phyloP scores from a whole-genome alignment of 768 basidiomycete genomes.

The Botryobasidium botryosum region DNA sequence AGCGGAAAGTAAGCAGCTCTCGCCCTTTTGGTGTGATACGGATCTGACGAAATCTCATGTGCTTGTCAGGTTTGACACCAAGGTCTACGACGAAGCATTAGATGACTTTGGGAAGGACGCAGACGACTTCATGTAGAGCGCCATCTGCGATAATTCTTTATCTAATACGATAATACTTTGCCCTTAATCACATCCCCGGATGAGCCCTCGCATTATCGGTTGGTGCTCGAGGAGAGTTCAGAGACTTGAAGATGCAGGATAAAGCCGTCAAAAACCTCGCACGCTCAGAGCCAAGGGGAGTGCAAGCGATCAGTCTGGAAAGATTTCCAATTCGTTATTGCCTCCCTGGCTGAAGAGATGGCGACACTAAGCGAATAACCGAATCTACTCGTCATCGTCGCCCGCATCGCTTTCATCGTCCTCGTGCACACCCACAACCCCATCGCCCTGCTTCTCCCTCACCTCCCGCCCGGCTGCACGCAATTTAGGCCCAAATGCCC shows the following conservation, averaged over 20 bases:
- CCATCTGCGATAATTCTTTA: too few species aligned
- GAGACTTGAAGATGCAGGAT: too few species aligned
- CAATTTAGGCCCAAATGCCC: slow-evolving; percentile 67
- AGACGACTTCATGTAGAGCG: slow-evolving; percentile 96
- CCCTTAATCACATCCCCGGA: neutral
- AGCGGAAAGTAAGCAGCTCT: slow-evolving; percentile 35
- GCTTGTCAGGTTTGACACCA: slow-evolving; percentile 50
- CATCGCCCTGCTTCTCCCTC: slow-evolving; percentile 34
- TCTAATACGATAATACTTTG: neutral
- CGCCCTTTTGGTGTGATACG: neutral
- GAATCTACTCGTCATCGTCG: slow-evolving; percentile 8
- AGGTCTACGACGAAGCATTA: slow-evolving; percentile 69
- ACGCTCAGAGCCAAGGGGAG: too few species aligned
- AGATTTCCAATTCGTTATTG: too few species aligned
- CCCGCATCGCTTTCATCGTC: slow-evolving; percentile 34
- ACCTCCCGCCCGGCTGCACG: slow-evolving; percentile 49
- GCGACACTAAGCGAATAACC: too few species aligned
- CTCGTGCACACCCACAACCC: slow-evolving; percentile 44
- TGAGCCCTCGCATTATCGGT: neutral
- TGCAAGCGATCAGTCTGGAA: too few species aligned
- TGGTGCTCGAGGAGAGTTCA: too few species aligned
- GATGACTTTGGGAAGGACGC: slow-evolving; percentile 66
- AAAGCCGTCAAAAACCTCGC: too few species aligned
- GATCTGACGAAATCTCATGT: neutral
- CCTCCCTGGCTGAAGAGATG: too few species aligned